A percentile compares a stretch with the other conserved stretches of the same genome.
These are phyloP conservation scores for Copromyces sp. DNA, from an alignment of 495 filamentous ascomycete genomes.

Conservation along the genomic window DNA sequence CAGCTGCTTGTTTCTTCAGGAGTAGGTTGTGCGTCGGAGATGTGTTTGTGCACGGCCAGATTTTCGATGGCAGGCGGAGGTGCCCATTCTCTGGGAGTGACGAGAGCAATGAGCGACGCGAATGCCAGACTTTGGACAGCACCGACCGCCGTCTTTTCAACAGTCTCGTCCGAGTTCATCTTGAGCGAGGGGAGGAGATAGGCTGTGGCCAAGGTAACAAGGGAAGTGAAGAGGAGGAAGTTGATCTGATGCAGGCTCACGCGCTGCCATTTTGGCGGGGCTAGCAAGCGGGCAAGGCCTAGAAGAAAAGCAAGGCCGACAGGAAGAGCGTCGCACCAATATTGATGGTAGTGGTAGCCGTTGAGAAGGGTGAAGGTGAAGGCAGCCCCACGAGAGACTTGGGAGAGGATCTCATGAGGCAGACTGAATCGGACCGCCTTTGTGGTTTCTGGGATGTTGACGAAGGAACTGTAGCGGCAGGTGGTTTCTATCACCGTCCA, in stretches of 20 bases:
- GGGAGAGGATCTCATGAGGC: conserved; percentile 23
- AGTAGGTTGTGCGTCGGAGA: conserved; percentile 22
- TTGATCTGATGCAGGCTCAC: conserved; percentile 30
- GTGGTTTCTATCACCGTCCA: conserved; percentile 2
- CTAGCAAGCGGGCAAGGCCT: conserved; percentile 25
- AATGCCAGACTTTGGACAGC: conserved; percentile 19
- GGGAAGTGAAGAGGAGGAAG: conserved; percentile 15
- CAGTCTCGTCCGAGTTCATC: conserved; percentile 6
- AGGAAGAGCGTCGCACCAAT: conserved; percentile 19
- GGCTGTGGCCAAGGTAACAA: conserved; percentile 17
- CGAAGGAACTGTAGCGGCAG: background rate
- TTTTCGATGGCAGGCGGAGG: conserved; percentile 22
- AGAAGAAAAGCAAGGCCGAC: conserved; percentile 26
- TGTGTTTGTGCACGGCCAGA: conserved; percentile 14
- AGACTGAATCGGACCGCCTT: conserved; percentile 20
- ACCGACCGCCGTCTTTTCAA: conserved; percentile 9
- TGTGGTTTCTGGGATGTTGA: background rate
- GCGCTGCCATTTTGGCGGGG: conserved; percentile 28
- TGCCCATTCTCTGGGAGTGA: conserved; percentile 29
- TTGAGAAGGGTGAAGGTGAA: conserved; percentile 21
- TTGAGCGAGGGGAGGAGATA: conserved; percentile 26
- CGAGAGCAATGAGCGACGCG: conserved; percentile 21
- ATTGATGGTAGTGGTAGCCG: conserved; percentile 9
- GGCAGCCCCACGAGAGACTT: conserved; percentile 21
- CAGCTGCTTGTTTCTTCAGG: conserved; percentile 41